Evolutionary conservation across 1,139 yeast species (phyloP).

Genomic region (Suhomyces taliae): DNA sequence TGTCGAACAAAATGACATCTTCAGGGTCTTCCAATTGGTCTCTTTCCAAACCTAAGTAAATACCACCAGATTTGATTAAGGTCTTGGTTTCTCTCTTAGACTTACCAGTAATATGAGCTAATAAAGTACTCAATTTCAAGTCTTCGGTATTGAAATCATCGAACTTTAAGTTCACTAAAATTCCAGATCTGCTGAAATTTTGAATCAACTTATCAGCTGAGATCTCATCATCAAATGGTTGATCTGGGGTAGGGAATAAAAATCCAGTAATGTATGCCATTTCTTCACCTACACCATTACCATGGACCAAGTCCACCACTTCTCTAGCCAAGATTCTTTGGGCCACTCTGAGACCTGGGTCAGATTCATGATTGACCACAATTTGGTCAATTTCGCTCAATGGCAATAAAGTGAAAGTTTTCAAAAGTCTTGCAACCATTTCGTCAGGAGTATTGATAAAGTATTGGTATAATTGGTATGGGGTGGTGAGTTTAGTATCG

Average conservation of each 20-base stretch:
- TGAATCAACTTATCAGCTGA: constrained; percentile 54
- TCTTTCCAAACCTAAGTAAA: constrained; percentile 67
- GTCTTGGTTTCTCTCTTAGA: constrained; percentile 58
- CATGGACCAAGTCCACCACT: constrained; percentile 85
- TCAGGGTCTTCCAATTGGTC: constrained; percentile 53
- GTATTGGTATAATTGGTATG: constrained; percentile 84
- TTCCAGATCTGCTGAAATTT: constrained; percentile 63
- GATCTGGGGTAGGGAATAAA: constrained; percentile 61
- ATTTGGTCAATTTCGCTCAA: constrained; percentile 53
- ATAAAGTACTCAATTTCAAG: constrained; percentile 40
- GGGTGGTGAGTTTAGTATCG: constrained; percentile 67
- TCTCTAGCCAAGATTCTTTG: constrained; percentile 80
- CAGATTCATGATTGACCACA: constrained; percentile 49
- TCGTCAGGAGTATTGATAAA: constrained; percentile 80
- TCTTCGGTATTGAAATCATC: constrained; percentile 37
- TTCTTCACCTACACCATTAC: constrained; percentile 68
- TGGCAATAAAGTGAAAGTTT: constrained; percentile 79
- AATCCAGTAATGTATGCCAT: constrained; percentile 65
- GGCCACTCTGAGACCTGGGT: constrained; percentile 67
- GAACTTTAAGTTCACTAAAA: constrained; percentile 45
- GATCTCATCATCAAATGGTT: constrained; percentile 46
- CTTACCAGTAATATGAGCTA: constrained; percentile 39
- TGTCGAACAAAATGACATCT: constrained; percentile 48
- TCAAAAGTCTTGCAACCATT: constrained; percentile 67
- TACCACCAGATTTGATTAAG: constrained; percentile 68